Percentiles rank a stretch among this genome's conserved stretches.
phyloP scores from a whole-genome alignment of 2,329 filamentous ascomycete species.

The Aspergillus sp. region DNA sequence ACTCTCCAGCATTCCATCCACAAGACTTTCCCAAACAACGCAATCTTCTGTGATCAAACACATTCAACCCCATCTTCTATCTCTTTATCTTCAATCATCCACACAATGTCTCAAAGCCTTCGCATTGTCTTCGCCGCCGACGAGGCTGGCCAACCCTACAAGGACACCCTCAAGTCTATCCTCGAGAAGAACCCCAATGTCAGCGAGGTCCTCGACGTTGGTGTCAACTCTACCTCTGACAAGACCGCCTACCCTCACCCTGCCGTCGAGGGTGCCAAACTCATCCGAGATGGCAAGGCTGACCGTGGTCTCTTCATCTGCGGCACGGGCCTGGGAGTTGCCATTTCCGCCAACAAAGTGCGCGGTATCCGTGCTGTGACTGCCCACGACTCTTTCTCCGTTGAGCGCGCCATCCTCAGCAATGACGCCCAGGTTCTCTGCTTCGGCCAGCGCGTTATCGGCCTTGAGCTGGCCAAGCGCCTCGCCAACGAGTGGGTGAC shows the following conservation, averaged over 20 bases:
- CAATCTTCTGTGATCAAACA: not conserved
- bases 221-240: conserved; percentile 64
- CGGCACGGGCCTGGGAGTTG: conserved; percentile 82
- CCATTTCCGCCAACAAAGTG: conserved; percentile 87
- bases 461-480: conserved; percentile 74
- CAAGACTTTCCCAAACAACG: not conserved
- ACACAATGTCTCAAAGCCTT: conserved; percentile 41
- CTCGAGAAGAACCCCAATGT: conserved; percentile 69
- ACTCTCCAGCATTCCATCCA: conserved; percentile 6
- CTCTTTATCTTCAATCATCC: not conserved
- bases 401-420: conserved; percentile 76
- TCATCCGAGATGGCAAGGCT: conserved; percentile 51
- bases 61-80: not conserved
- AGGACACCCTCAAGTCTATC: conserved; percentile 72
- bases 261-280: conserved; percentile 68
- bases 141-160: conserved; percentile 76
- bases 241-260: conserved; percentile 81
- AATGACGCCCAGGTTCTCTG: conserved; percentile 88
- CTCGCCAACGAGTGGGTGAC: conserved; percentile 79
- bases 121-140: conserved; percentile 65
- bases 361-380: conserved; percentile 83
- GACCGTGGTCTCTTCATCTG: conserved; percentile 79
- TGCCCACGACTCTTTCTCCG: conserved; percentile 81
- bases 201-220: conserved; percentile 69
- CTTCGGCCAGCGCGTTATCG: conserved; percentile 80